A percentile compares a stretch with the other conserved stretches of the same genome.
Evolutionary conservation across 2,329 filamentous ascomycete species (phyloP).

Genomic region (Claviceps sp.): DNA sequence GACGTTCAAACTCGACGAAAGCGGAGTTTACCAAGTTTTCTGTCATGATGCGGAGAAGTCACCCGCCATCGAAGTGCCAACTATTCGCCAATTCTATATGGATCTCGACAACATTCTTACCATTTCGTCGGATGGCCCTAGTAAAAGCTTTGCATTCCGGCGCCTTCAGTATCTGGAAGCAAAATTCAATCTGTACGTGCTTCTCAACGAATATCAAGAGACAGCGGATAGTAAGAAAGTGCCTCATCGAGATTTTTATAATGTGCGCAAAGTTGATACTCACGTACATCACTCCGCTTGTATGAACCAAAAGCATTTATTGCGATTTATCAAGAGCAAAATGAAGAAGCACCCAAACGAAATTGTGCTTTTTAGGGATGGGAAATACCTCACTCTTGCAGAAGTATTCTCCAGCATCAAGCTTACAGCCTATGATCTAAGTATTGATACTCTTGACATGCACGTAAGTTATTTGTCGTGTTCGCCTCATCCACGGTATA

Average conservation of each 20-base stretch:
- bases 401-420: constrained; percentile 98
- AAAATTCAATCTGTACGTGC: constrained; percentile 87
- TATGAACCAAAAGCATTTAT: constrained; percentile 98
- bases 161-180: constrained; percentile 91
- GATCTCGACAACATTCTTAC: constrained; percentile 77
- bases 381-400: constrained; percentile 75
- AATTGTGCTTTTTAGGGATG: constrained; percentile 82
- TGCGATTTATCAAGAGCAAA: constrained; percentile 98
- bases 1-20: constrained; percentile 67
- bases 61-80: constrained; percentile 75
- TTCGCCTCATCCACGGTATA: background rate
- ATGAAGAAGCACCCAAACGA: constrained; percentile 98
- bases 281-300: constrained; percentile 98
- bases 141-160: constrained; percentile 93
- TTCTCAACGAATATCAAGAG: constrained; percentile 95
- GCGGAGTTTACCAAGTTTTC: constrained; percentile 87
- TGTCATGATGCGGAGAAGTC: constrained; percentile 50
- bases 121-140: constrained; percentile 88
- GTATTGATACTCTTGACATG: constrained; percentile 98
- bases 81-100: constrained; percentile 89
- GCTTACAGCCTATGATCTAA: constrained; percentile 90
- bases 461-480: constrained; percentile 47
- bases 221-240: constrained; percentile 96
- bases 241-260: constrained; percentile 97
- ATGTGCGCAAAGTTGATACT: constrained; percentile 95